Conservation (phyloP, 2,329 filamentous ascomycete genomes). For the Ophiocordyceps australis region DNA sequence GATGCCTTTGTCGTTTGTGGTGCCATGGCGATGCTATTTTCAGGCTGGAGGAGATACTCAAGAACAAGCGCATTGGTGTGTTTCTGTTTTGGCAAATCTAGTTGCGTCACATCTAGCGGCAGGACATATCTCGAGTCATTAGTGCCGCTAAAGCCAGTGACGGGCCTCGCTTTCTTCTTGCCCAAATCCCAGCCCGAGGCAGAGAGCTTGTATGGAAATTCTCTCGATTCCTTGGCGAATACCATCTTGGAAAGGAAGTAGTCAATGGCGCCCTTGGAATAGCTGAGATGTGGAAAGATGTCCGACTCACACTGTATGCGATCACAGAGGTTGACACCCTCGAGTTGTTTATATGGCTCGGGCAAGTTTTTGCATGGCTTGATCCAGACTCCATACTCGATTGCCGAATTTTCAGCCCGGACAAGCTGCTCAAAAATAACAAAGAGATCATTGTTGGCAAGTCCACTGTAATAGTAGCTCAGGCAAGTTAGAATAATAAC, state of each 20-base stretch:
- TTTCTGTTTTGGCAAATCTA: slow-evolving; percentile 31
- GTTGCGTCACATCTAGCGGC: slow-evolving; percentile 34
- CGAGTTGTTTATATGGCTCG: slow-evolving; percentile 17
- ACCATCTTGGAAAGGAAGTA: slow-evolving; percentile 42
- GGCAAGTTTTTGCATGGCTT: slow-evolving; percentile 14
- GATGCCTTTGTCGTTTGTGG: neutral
- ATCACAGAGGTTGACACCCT: slow-evolving; percentile 42
- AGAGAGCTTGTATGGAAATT: slow-evolving; percentile 45
- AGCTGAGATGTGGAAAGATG: slow-evolving; percentile 34
- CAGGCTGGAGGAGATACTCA: slow-evolving; percentile 31
- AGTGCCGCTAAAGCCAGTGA: slow-evolving; percentile 53
- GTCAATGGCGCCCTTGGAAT: slow-evolving; percentile 36
- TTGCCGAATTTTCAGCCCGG: slow-evolving; percentile 28
- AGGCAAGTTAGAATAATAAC: slow-evolving; percentile 36
- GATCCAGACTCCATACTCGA: slow-evolving; percentile 33
- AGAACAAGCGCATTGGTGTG: slow-evolving; percentile 55
- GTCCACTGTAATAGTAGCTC: slow-evolving; percentile 36
- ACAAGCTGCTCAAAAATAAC: slow-evolving; percentile 25
- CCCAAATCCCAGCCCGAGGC: slow-evolving; percentile 52
- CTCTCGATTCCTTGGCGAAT: slow-evolving; percentile 42
- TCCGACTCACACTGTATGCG: slow-evolving; percentile 20
- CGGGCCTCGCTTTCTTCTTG: slow-evolving; percentile 22
- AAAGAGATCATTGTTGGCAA: slow-evolving; percentile 29
- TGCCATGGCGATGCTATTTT: slow-evolving; percentile 21
- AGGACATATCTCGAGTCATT: slow-evolving; percentile 43